A percentile compares a stretch with the other conserved stretches of the same genome.
These are phyloP conservation scores for Liquidambar formosana DNA, from an alignment of 164 flowering plant genomes.

Conservation along the genomic window DNA sequence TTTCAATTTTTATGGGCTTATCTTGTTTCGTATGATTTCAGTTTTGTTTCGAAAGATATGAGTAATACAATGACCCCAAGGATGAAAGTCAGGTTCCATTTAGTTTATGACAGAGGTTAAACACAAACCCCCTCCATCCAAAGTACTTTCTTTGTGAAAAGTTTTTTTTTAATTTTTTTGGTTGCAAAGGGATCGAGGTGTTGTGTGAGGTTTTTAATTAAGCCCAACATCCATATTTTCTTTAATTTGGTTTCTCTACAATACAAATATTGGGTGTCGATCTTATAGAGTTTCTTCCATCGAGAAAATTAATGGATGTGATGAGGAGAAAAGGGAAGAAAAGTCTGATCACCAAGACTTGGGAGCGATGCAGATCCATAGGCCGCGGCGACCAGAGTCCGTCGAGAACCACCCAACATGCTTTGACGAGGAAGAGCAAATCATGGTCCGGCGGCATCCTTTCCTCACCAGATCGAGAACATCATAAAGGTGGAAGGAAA, in stretches of 20 bases:
- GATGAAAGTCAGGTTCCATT: constrained; percentile 38
- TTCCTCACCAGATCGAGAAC: background rate
- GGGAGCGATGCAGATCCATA: constrained; percentile 58
- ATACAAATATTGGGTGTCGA: background rate
- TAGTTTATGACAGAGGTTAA: constrained; percentile 74
- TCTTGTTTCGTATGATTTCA: background rate
- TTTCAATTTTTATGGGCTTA: background rate
- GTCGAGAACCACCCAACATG: background rate
- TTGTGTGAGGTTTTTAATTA: background rate
- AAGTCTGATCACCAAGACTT: constrained; percentile 46
- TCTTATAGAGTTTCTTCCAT: background rate
- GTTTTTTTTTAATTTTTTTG: too few species aligned
- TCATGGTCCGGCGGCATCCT: constrained; percentile 41
- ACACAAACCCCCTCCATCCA: background rate
- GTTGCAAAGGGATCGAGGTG: too few species aligned
- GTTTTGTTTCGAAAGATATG: constrained; percentile 29
- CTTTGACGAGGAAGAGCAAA: constrained; percentile 36
- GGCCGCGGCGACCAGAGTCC: constrained; percentile 18
- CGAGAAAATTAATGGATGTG: background rate
- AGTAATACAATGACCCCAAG: constrained; percentile 64
- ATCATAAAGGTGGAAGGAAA: background rate
- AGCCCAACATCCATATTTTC: background rate
- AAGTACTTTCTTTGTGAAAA: too few species aligned
- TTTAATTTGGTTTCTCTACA: background rate
- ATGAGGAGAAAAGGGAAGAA: constrained; percentile 32